Percentiles rank a stretch among this genome's conserved stretches.
Evolutionary conservation across 345 rosid genomes (phyloP).

Genomic region (Salix purpurea): DNA sequence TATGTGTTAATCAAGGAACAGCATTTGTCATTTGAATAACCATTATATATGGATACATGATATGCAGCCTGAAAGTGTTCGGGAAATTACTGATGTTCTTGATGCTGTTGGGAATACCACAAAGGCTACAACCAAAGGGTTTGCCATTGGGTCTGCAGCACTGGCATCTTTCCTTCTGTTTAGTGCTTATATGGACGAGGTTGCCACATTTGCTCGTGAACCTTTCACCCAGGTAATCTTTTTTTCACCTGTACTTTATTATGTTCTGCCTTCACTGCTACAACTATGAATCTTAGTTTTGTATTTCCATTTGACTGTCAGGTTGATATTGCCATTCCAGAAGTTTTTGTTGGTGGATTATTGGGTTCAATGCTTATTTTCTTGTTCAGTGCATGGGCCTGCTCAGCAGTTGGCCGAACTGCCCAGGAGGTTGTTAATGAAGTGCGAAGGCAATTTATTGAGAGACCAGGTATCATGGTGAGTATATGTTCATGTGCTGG

Average conservation of each 20-base stretch:
- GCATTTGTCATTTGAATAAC: background rate
- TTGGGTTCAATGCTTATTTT: conserved; percentile 95
- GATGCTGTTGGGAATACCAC: conserved; percentile 99
- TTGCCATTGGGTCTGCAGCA: conserved; percentile 99
- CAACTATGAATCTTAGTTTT: background rate
- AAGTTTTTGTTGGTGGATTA: conserved; percentile 91
- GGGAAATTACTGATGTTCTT: conserved; percentile 94
- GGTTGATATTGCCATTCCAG: conserved; percentile 98
- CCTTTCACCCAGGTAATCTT: conserved; percentile 72
- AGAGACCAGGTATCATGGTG: conserved; percentile 99
- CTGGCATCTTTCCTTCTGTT: conserved; percentile 98
- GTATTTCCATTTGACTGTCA: conserved; percentile 25
- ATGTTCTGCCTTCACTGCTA: background rate
- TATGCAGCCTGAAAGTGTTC: conserved; percentile 86
- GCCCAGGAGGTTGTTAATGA: conserved; percentile 99
- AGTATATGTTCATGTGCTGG: conserved; percentile 11
- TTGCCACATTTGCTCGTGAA: conserved; percentile 66
- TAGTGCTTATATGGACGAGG: conserved; percentile 99
- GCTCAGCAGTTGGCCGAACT: conserved; percentile 94
- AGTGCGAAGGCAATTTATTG: conserved; percentile 96
- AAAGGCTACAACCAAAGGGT: conserved; percentile 98
- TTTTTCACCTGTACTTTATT: conserved; percentile 2
- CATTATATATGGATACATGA: conserved; percentile 1
- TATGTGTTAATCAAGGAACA: background rate
- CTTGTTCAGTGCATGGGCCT: conserved; percentile 95